These are phyloP conservation scores for Alternaria rosae DNA, from an alignment of 2,329 filamentous ascomycete genomes.

Conservation along the genomic window DNA sequence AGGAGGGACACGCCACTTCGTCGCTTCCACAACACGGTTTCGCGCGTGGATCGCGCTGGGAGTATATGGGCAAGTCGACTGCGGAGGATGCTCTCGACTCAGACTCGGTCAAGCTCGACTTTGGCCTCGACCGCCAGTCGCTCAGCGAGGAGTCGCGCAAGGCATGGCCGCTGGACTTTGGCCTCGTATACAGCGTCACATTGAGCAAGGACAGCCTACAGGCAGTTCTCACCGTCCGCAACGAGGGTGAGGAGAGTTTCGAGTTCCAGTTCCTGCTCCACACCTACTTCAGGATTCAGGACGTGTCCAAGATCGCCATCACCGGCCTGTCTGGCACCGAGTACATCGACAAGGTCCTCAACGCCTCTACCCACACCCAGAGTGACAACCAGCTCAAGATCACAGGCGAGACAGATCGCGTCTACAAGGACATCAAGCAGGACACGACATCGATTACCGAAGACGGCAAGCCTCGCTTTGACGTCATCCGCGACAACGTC, in stretches of 20 bases:
- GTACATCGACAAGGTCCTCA: slow-evolving; percentile 85
- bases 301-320: slow-evolving; percentile 77
- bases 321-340: slow-evolving; percentile 76
- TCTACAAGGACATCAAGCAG: slow-evolving; percentile 75
- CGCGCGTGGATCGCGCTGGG: slow-evolving; percentile 88
- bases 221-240: slow-evolving; percentile 86
- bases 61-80: slow-evolving; percentile 89
- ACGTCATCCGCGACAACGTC: slow-evolving; percentile 82
- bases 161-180: slow-evolving; percentile 87
- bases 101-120: slow-evolving; percentile 86
- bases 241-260: slow-evolving; percentile 81
- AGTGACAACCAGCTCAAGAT: slow-evolving; percentile 72
- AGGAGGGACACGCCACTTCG: slow-evolving; percentile 77
- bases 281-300: slow-evolving; percentile 85
- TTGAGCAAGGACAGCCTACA: slow-evolving; percentile 76
- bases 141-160: slow-evolving; percentile 72
- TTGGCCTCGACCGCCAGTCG: slow-evolving; percentile 80
- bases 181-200: slow-evolving; percentile 91
- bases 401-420: slow-evolving; percentile 81
- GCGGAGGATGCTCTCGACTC: slow-evolving; percentile 63
- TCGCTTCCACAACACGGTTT: slow-evolving; percentile 93
- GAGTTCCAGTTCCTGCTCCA: slow-evolving; percentile 93
- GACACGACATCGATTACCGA: slow-evolving; percentile 70
- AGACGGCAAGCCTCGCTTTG: slow-evolving; percentile 70
- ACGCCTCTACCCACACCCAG: slow-evolving; percentile 69